phyloP scores from a whole-genome alignment of 164 flowering plant genomes.

The Berberis thunbergii region DNA sequence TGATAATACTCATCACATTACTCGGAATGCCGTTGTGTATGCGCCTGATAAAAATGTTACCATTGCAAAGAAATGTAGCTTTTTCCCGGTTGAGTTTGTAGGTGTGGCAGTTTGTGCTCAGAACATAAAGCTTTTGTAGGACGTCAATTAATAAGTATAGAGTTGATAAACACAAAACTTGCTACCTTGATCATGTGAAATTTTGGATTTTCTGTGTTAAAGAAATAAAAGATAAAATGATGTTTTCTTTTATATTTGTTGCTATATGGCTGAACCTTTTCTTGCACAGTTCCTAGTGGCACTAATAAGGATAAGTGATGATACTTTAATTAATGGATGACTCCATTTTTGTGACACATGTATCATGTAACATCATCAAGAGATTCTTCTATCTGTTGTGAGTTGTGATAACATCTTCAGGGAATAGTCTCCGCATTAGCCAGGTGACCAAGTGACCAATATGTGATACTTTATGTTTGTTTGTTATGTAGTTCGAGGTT shows the following conservation, averaged over 20 bases:
- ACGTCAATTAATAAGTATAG: not conserved
- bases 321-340: too few species aligned
- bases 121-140: not conserved
- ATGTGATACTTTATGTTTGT: slow-evolving; percentile 6
- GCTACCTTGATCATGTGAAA: too few species aligned
- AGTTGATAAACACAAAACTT: too few species aligned
- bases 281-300: too few species aligned
- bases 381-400: not conserved
- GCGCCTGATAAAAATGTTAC: slow-evolving; percentile 87
- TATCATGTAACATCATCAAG: not conserved
- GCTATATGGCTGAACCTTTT: too few species aligned
- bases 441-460: not conserved
- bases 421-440: too few species aligned
- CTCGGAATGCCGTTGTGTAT: slow-evolving; percentile 69
- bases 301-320: too few species aligned
- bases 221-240: too few species aligned
- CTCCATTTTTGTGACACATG: too few species aligned
- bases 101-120: slow-evolving; percentile 38
- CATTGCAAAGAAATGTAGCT: slow-evolving; percentile 86
- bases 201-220: too few species aligned
- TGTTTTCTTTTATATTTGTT: too few species aligned
- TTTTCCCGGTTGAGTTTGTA: slow-evolving; percentile 95
- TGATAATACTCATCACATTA: slow-evolving; percentile 56
- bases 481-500: slow-evolving; percentile 62
- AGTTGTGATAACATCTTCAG: not conserved